Conservation (phyloP, 176 grass and related monocot genomes). For the Paspalum vaginatum region DNA sequence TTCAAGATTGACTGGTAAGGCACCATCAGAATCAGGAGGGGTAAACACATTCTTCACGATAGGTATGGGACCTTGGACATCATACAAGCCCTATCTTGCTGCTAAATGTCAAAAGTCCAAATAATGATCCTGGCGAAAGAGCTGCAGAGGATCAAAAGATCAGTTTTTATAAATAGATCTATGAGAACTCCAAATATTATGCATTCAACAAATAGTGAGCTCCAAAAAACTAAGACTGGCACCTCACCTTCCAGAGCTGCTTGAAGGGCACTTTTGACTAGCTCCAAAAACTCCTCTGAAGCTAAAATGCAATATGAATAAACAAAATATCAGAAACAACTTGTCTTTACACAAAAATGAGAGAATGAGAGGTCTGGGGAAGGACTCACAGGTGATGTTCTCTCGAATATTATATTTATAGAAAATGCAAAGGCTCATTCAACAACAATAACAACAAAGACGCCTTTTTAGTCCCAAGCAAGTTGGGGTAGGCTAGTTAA, state of each 20-base stretch:
- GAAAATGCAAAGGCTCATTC: neutral
- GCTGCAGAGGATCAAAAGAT: conserved; percentile 62
- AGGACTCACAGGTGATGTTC: neutral
- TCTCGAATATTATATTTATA: neutral
- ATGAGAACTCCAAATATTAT: conserved; percentile 18
- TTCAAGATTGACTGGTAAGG: conserved; percentile 67
- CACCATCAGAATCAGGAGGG: conserved; percentile 61
- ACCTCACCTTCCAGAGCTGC: conserved; percentile 91
- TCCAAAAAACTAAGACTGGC: conserved; percentile 25
- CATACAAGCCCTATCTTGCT: conserved; percentile 94
- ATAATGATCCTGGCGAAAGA: conserved; percentile 83
- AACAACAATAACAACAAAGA: neutral
- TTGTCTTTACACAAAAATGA: conserved; percentile 17
- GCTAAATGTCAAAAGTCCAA: conserved; percentile 91
- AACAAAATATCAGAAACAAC: conserved; percentile 42
- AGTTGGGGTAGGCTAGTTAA: no score
- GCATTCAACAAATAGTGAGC: conserved; percentile 4
- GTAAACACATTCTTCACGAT: conserved; percentile 91
- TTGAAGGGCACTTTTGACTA: conserved; percentile 93
- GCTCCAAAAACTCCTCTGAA: conserved; percentile 97
- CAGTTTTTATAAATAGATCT: conserved; percentile 28
- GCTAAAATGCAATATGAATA: conserved; percentile 52
- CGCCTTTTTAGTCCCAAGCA: no score
- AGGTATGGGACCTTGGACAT: conserved; percentile 92
- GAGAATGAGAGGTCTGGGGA: neutral